These are phyloP conservation scores for Candida quercuum DNA, from an alignment of 805 yeast genomes.

Conservation along the genomic window DNA sequence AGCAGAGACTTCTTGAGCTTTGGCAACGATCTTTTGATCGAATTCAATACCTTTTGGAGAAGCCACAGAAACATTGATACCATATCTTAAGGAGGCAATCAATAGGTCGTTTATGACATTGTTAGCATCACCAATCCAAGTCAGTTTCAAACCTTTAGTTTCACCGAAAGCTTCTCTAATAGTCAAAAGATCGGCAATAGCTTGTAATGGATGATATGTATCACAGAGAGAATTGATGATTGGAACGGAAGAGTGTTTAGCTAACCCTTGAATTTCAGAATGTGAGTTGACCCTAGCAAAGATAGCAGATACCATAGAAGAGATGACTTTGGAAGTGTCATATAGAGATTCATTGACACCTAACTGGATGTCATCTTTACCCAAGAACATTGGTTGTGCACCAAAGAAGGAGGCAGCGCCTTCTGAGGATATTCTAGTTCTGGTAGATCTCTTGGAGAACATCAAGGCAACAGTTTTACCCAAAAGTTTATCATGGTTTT, in stretches of 20 bases:
- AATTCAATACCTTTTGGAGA: slow-evolving; percentile 74
- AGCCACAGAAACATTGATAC: slow-evolving; percentile 80
- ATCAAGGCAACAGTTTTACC: slow-evolving; percentile 83
- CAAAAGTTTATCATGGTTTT: slow-evolving; percentile 45
- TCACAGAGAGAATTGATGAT: slow-evolving; percentile 93
- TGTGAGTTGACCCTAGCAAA: slow-evolving; percentile 94
- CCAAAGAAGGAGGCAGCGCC: slow-evolving; percentile 93
- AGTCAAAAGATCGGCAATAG: slow-evolving; percentile 85
- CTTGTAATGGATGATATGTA: slow-evolving; percentile 90
- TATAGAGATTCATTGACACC: slow-evolving; percentile 91
- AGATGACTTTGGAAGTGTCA: slow-evolving; percentile 84
- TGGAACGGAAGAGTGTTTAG: slow-evolving; percentile 80
- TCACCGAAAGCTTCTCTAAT: slow-evolving; percentile 71
- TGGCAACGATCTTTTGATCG: slow-evolving; percentile 44
- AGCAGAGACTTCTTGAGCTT: slow-evolving; percentile 48
- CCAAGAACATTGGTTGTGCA: slow-evolving; percentile 93
- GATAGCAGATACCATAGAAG: slow-evolving; percentile 94
- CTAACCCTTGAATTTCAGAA: slow-evolving; percentile 71
- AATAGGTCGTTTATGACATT: slow-evolving; percentile 93
- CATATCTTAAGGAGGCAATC: slow-evolving; percentile 78
- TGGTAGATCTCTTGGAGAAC: slow-evolving; percentile 88
- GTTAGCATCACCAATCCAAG: slow-evolving; percentile 97
- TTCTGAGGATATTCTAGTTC: slow-evolving; percentile 91
- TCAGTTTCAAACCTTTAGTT: slow-evolving; percentile 58
- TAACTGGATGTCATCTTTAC: slow-evolving; percentile 92